Base-by-base conservation (phyloP, 2,329 filamentous ascomycete genomes). In the Arthrobotrys megalospora region DNA sequence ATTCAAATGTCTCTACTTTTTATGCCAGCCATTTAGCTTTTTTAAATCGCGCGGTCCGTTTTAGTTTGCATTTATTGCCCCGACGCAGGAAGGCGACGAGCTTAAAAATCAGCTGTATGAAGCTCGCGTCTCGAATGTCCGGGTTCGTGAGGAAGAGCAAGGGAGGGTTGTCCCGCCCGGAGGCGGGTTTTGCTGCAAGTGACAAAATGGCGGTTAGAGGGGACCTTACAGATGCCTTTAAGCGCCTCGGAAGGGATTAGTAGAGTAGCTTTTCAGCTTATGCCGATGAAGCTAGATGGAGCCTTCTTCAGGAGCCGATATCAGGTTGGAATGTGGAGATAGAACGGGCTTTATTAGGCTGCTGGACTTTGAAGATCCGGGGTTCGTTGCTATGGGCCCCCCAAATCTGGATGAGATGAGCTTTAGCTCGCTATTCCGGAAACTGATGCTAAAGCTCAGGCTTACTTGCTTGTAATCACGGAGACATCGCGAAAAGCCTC, bases 181-280 rank as follows among this genome's bases (percentile, higher is more conserved):
- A 66, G 34, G 50, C 69, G 60, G 69, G 48, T 50, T 58, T 60
- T 65, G 45, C 62, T 60, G 69, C 69, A 73, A 38, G 48, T 72
- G 58, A 72, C 68, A 73, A 73, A 47, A 45, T 67, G 24, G 47
- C 52, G 48, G 45, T 45, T 66, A 60, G 48, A 72, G 68, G 52
- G 36, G 41, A 48, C 45, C 43, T 63, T 45, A 47, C 55, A 28
- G 34, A 24, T 60, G 36, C 36, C 55, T 28, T 32, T 58, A 60
- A 43, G 55, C 55, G 55, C 55, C 36, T 60, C 28, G 55, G 36
- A 60, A 43, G 43, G 43, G 41, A 63, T 63, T 63, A 63, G 34
- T 32, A 28, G 24, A 32, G 58, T 47, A 21, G 58, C 28, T 28
- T 24, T 58, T 38, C 34, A 55, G 58, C 14, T 21, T 32, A 28